Conservation (phyloP, 23 red algal species). For the Gracilariopsis chorda region DNA sequence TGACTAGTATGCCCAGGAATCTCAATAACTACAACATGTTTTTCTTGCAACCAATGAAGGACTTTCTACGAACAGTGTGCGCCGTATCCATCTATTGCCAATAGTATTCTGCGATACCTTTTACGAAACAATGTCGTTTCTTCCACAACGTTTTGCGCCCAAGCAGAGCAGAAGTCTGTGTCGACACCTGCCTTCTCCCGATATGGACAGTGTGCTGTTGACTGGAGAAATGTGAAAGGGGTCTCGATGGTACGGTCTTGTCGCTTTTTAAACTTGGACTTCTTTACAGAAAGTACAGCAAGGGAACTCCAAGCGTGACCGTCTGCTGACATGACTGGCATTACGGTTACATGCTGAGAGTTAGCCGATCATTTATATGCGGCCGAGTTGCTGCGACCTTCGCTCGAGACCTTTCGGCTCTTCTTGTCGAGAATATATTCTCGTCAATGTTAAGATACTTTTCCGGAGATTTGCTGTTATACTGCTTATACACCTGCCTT, state of each 20-base stretch:
- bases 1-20: not conserved
- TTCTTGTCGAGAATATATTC: not conserved
- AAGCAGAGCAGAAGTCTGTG: not conserved
- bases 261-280: not conserved
- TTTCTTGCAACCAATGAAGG: not conserved
- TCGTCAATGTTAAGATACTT: constrained; percentile 20
- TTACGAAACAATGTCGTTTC: not conserved
- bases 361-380: too few species aligned
- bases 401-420: not conserved
- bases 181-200: not conserved
- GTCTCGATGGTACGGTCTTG: not conserved
- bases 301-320: not conserved
- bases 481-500: not conserved
- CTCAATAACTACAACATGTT: not conserved
- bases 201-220: not conserved
- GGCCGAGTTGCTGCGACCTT: not conserved
- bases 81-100: constrained; percentile 6
- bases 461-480: not conserved
- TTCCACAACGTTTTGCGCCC: not conserved
- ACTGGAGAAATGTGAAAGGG: not conserved
- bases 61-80: not conserved
- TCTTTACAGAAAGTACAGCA: not conserved
- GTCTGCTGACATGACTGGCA: not conserved
- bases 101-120: not conserved
- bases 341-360: not conserved